These are phyloP conservation scores for Kuraishia piskuri DNA, from an alignment of 805 yeast species.

Conservation along the genomic window DNA sequence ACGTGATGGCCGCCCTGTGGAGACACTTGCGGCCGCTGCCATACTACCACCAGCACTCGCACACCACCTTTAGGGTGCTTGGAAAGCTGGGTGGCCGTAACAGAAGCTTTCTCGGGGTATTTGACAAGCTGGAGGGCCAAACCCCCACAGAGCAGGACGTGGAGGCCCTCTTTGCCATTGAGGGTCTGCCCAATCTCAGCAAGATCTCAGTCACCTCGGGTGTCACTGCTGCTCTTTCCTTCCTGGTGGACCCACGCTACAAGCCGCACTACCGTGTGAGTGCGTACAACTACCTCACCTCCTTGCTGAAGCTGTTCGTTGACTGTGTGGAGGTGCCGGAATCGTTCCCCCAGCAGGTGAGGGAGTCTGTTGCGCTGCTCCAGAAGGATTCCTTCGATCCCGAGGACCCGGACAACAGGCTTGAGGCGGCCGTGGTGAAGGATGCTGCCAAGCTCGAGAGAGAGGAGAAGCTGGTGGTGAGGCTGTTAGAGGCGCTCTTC, in stretches of 20 bases:
- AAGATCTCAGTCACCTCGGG: constrained; percentile 82
- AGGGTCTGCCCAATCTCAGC: constrained; percentile 54
- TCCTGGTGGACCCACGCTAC: constrained; percentile 59
- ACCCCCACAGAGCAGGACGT: constrained; percentile 55
- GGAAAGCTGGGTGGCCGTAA: constrained; percentile 97
- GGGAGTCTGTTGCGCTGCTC: constrained; percentile 38
- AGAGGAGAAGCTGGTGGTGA: constrained; percentile 58
- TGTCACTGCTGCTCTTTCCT: constrained; percentile 63
- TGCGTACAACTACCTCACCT: constrained; percentile 66
- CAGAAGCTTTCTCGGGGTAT: constrained; percentile 74
- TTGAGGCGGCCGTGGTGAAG: constrained; percentile 32
- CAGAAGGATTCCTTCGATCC: constrained; percentile 20
- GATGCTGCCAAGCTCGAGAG: constrained; percentile 42
- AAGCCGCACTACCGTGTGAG: constrained; percentile 63
- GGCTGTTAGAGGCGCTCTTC: constrained; percentile 63
- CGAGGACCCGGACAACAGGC: constrained; percentile 10
- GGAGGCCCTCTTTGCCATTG: constrained; percentile 58
- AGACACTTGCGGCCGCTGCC: constrained; percentile 87
- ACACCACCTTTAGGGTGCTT: constrained; percentile 83
- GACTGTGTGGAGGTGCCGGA: constrained; percentile 43
- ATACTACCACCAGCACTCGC: constrained; percentile 90
- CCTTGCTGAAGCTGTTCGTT: constrained; percentile 61
- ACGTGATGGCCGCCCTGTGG: constrained; percentile 91
- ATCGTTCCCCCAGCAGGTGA: constrained; percentile 32
- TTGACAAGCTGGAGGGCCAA: constrained; percentile 50